phyloP scores from a whole-genome alignment of 2,329 filamentous ascomycete genomes.

The Cryoendolithus antarcticus region DNA sequence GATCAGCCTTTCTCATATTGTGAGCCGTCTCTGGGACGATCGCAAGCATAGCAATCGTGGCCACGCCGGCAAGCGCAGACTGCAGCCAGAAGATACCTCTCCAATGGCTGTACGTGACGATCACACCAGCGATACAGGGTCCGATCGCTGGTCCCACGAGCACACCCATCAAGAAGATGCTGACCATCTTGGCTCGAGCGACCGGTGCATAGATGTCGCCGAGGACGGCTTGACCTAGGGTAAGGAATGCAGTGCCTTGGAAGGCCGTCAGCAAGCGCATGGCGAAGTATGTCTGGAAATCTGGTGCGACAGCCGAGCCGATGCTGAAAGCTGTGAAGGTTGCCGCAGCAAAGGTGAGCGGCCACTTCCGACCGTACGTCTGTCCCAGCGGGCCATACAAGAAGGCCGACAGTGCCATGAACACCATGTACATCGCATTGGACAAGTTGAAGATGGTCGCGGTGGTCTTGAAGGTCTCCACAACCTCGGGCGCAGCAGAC shows the following conservation, averaged over 20 bases:
- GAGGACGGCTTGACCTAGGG: constrained; percentile 58
- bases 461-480: constrained; percentile 47
- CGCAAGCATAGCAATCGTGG: constrained; percentile 48
- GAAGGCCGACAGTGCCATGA: constrained; percentile 59
- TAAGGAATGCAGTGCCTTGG: constrained; percentile 61
- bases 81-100: constrained; percentile 68
- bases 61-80: constrained; percentile 51
- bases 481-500: constrained; percentile 60
- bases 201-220: constrained; percentile 44
- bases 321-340: constrained; percentile 58
- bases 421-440: constrained; percentile 63
- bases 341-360: constrained; percentile 42
- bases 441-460: constrained; percentile 59
- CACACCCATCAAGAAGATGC: constrained; percentile 56
- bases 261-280: constrained; percentile 65
- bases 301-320: constrained; percentile 59
- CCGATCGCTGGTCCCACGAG: constrained; percentile 48
- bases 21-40: constrained; percentile 64
- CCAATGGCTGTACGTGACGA: constrained; percentile 64
- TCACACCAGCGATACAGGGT: constrained; percentile 57
- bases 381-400: constrained; percentile 59
- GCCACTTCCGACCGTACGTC: constrained; percentile 38
- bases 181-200: constrained; percentile 58
- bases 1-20: constrained; percentile 48
- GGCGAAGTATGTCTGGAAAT: constrained; percentile 58